Base-by-base conservation (phyloP, 768 basidiomycete genomes). In the Boletus rubropictus region DNA sequence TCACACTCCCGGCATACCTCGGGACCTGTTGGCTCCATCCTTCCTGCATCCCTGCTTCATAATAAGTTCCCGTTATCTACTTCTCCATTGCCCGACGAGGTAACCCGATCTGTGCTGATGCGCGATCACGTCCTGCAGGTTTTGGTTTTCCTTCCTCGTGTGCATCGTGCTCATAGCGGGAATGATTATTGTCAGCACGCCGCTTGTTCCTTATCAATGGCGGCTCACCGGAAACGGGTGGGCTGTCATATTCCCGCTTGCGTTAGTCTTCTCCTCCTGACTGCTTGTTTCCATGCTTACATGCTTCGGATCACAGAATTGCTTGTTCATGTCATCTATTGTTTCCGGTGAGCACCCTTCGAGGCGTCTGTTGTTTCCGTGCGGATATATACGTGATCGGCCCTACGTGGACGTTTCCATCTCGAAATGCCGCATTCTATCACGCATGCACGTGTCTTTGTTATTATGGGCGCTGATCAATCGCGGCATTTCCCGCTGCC, bases 181-280 rank as follows among this genome's bases (percentile, higher is more conserved):
- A 38, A 82, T 89, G 71, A 71, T 82, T 52, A 66, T 93, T 46
- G 68, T 88, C 33, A 68, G 60, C 47, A 68, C 66, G 1, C 56
- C 72, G 6, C 51, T 83, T 3, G 73, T 92, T 4, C 86, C 89
- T 3, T 58, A 69, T 7, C 81, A 71, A 22, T 93, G 86, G 82
- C 74, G 74, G 53, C 78, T 93, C 4, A 58, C 56, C 38, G 75
- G 74, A 24, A 73, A 74, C 1, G 63, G 69, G 12, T 86, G 89
- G 84, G 84, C 84, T 22, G 80, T 90, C 36, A 83, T 86, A 39
- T 64, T 90, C 15, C 91, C 91, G 2, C 74, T 92, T 35, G 77
- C 77, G 80, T 84, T 56, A 54, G 83, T 75, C 24, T 22, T 37
- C 39, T 39, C 25, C 25, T 43, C 15, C 17, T 20, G 12, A 36